These are phyloP conservation scores for Cyclostephanos invisitatus DNA, from an alignment of 108 stramenopile genomes.

Conservation along the genomic window DNA sequence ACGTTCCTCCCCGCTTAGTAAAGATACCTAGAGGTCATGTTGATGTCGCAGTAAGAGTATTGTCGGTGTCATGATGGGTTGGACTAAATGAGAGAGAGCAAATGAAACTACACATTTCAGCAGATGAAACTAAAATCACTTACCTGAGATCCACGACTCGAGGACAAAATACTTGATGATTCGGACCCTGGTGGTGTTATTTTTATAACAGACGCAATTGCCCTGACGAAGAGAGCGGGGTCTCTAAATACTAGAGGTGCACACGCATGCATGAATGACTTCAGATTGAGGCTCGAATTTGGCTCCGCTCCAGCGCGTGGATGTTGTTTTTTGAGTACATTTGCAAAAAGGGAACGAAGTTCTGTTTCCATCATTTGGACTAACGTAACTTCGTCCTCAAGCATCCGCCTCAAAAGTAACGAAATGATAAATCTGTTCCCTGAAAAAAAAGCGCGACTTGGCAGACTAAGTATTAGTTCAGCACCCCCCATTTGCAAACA, in stretches of 20 bases:
- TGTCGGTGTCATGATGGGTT: neutral
- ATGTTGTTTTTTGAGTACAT: slow-evolving; percentile 57
- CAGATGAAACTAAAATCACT: neutral
- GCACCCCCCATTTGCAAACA: slow-evolving; percentile 77
- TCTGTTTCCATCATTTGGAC: slow-evolving; percentile 91
- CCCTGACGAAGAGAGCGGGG: slow-evolving; percentile 69
- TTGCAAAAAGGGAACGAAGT: slow-evolving; percentile 67
- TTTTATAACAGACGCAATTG: slow-evolving; percentile 58
- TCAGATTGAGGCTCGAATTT: slow-evolving; percentile 23
- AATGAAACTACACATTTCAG: too few relatives aligned
- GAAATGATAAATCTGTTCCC: slow-evolving; percentile 73
- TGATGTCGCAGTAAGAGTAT: neutral
- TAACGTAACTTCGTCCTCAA: slow-evolving; percentile 87
- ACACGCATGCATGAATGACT: slow-evolving; percentile 44
- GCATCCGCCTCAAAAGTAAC: slow-evolving; percentile 75
- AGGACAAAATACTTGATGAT: slow-evolving; percentile 36
- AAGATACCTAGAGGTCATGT: slow-evolving; percentile 31
- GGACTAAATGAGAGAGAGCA: too few relatives aligned
- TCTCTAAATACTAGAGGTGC: slow-evolving; percentile 78
- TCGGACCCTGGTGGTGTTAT: slow-evolving; percentile 31
- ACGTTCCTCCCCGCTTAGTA: slow-evolving; percentile 53
- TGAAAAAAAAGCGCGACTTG: slow-evolving; percentile 62
- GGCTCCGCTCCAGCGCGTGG: slow-evolving; percentile 30
- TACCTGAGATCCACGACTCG: slow-evolving; percentile 8
- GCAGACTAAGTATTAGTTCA: slow-evolving; percentile 70